Base-by-base conservation (phyloP, 2,329 filamentous ascomycete genomes). In the Talaromyces funiculosus region DNA sequence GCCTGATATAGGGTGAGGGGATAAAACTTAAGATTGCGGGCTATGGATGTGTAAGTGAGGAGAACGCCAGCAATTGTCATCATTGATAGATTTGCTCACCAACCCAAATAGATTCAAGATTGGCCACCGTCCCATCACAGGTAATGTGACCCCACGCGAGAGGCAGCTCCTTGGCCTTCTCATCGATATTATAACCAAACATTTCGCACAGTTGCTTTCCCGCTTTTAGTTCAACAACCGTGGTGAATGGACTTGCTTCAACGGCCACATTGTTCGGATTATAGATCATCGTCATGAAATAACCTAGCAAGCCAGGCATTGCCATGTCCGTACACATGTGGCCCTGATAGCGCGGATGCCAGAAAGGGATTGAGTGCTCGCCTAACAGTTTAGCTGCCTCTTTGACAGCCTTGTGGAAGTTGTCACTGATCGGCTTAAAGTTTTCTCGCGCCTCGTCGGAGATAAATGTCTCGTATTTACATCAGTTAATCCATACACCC, bases 221-320 rank as follows among this genome's bases (percentile, higher is more conserved):
- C 1, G 77, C 78, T 40, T 74, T 69, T 4, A 78, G 73, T 62
- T 82, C 80, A 3, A 76, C 72, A 2, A 78, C 60, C 0, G 78
- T 81, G 0, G 77, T 76, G 12, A 80, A 63, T 0, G 79, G 79
- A 43, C 77, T 80, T 1, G 74, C 78, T 61, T 81, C 79, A 0
- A 79, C 64, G 1, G 78, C 70, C 1, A 81, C 75, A 37, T 81
- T 81, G 68, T 81, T 82, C 0, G 79, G 78, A 53, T 81, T 81
- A 61, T 80, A 81, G 24, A 81, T 35, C 78, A 81, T 81, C 0
- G 78, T 78, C 71, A 78, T 78, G 29, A 80, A 77, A 64, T 80
- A 80, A 0, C 78, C 78, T 3, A 80, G 68, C 2, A 80, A n/a
- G 1, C n/a, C 16, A 16, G 53, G 20, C 33, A 40, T 40, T 1